phyloP scores from a whole-genome alignment of 2,329 filamentous ascomycete genomes.

The Knufia fluminis region DNA sequence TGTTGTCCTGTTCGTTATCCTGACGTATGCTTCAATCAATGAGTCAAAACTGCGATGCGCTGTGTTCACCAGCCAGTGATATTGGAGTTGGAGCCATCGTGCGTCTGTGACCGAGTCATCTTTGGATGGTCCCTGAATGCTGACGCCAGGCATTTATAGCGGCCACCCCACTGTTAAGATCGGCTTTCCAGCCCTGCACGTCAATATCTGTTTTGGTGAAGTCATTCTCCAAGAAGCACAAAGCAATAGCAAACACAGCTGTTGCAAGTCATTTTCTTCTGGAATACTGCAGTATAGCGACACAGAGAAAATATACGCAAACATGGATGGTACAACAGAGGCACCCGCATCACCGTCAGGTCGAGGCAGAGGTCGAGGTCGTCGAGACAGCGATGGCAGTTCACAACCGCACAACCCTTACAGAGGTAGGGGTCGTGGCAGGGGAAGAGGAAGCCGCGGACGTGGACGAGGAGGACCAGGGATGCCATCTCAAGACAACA shows the following conservation, averaged over 20 bases:
- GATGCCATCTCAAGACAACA: conserved; percentile 54
- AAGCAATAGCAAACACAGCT: not conserved
- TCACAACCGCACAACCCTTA: not conserved
- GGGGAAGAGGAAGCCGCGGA: conserved; percentile 45
- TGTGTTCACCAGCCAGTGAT: not conserved
- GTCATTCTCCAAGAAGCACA: not conserved
- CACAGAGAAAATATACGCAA: conserved; percentile 9
- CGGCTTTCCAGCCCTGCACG: not conserved
- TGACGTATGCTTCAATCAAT: too few species aligned
- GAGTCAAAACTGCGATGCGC: not conserved
- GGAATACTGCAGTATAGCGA: not conserved
- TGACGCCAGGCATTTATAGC: not conserved
- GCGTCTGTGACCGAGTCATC: not conserved
- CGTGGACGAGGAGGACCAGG: conserved; percentile 48
- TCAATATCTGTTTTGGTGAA: not conserved
- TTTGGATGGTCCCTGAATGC: not conserved
- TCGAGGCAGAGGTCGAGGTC: conserved; percentile 15
- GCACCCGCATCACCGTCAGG: conserved; percentile 5
- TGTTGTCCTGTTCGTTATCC: too few species aligned
- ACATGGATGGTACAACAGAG: not conserved
- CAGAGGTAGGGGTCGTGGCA: conserved; percentile 29
- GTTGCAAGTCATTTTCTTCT: not conserved
- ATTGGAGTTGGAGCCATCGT: not conserved
- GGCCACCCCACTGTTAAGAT: not conserved
- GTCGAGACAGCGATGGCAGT: conserved; percentile 3